Percentiles rank a stretch among this genome's conserved stretches.
These are phyloP conservation scores for Phytopythium mirpurense DNA, from an alignment of 352 stramenopile genomes.

Conservation along the genomic window DNA sequence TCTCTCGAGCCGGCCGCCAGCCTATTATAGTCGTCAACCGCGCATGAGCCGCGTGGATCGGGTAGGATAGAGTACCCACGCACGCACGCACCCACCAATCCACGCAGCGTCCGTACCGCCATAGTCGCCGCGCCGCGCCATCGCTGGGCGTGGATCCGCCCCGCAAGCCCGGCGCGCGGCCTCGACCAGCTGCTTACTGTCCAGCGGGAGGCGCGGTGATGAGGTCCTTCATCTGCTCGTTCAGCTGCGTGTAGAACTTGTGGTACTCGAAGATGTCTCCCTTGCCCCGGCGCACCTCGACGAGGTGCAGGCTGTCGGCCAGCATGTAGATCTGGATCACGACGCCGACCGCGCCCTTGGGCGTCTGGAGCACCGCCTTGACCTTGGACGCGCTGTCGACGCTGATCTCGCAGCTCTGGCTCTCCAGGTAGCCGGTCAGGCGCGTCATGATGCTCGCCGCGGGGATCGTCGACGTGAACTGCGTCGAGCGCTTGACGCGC, in stretches of 20 bases:
- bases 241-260: constrained; percentile 89
- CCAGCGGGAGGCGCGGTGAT: constrained; percentile 32
- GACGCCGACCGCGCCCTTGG: constrained; percentile 84
- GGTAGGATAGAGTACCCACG: no score
- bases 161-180: neutral
- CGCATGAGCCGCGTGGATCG: neutral
- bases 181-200: constrained; percentile 2
- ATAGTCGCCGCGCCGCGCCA: neutral
- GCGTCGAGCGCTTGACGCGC: constrained; percentile 77
- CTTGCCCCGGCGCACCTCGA: constrained; percentile 87
- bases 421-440: constrained; percentile 73
- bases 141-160: neutral
- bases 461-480: constrained; percentile 83
- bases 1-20: neutral
- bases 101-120: constrained; percentile 4
- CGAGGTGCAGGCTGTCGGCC: constrained; percentile 77
- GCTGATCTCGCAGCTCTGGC: constrained; percentile 72
- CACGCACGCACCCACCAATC: no score
- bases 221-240: constrained; percentile 84
- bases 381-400: constrained; percentile 79
- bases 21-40: no score
- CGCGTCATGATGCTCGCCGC: constrained; percentile 74
- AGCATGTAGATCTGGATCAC: constrained; percentile 90
- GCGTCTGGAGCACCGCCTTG: constrained; percentile 80
- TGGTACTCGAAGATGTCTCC: constrained; percentile 90